Percentiles rank a stretch among this genome's conserved stretches.
Conservation (phyloP, 768 basidiomycete species). For the Leccinum uliginosum region DNA sequence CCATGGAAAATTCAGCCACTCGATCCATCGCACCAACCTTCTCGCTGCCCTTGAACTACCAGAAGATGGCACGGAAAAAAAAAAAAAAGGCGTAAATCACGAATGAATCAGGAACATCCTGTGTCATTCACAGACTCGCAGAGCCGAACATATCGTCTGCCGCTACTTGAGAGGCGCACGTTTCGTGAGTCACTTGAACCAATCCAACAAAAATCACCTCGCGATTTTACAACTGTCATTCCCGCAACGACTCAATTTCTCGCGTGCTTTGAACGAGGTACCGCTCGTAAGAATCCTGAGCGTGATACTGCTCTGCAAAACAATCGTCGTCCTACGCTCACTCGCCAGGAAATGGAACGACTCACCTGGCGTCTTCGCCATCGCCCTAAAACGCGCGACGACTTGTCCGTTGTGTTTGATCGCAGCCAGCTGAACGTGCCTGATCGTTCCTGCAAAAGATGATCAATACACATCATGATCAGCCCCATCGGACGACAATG, state of each 20-base stretch:
- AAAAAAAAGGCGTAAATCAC: too few relatives aligned
- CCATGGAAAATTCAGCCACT: too few relatives aligned
- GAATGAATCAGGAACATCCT: too few relatives aligned
- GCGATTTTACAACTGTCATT: slow-evolving; percentile 30
- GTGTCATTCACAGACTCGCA: too few relatives aligned
- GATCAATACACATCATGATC: neutral
- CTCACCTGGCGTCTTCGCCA: slow-evolving; percentile 50
- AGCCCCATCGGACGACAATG: neutral
- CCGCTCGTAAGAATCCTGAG: slow-evolving; percentile 53
- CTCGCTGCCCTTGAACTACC: too few relatives aligned
- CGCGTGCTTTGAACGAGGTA: slow-evolving; percentile 53
- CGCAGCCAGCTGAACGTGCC: slow-evolving; percentile 78
- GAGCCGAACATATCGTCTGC: neutral
- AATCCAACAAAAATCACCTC: neutral
- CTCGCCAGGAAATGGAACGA: neutral
- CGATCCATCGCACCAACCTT: too few relatives aligned
- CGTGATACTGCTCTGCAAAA: slow-evolving; percentile 41
- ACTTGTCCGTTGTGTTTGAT: slow-evolving; percentile 70
- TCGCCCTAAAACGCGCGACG: slow-evolving; percentile 61
- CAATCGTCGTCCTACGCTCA: neutral
- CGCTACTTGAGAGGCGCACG: too few relatives aligned
- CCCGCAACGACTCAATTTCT: slow-evolving; percentile 66
- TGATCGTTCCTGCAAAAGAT: slow-evolving; percentile 66
- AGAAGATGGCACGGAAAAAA: too few relatives aligned
- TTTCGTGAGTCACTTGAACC: too few relatives aligned